Percentiles rank a stretch among this genome's conserved stretches.
Evolutionary conservation across 495 filamentous ascomycete species (phyloP).

Genomic region (Haplographium delicatum): DNA sequence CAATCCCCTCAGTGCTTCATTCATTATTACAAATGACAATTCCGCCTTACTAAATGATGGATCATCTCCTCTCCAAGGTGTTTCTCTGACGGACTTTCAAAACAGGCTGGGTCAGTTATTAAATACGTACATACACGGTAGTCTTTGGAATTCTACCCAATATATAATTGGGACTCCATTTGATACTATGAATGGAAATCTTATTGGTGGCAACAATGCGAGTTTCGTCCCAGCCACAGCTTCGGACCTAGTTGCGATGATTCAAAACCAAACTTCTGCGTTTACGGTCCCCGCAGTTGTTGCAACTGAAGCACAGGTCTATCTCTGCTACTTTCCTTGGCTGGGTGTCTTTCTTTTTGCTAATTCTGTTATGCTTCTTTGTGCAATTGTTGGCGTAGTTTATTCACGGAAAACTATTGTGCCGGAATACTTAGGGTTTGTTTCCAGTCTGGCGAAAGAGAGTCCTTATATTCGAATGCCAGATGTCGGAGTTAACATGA

Average conservation of each 20-base stretch:
- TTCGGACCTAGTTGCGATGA: constrained; percentile 10
- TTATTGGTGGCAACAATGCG: constrained; percentile 10
- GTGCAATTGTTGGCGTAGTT: constrained; percentile 3
- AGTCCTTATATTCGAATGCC: constrained; percentile 18
- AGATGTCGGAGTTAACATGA: constrained; percentile 22
- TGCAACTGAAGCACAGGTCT: constrained; percentile 4
- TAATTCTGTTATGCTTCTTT: constrained; percentile 8
- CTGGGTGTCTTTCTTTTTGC: constrained; percentile 11
- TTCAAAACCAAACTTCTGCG: constrained; percentile 15
- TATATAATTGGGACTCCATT: constrained; percentile 8
- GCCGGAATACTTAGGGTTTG: constrained; percentile 21
- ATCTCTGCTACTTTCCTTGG: constrained; percentile 11
- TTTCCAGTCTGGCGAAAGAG: constrained; percentile 18
- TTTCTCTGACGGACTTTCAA: constrained; percentile 9
- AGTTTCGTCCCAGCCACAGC: constrained; percentile 8
- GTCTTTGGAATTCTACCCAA: constrained; percentile 13
- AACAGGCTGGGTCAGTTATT: constrained; percentile 16
- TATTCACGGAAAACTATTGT: constrained; percentile 13
- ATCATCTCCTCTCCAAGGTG: not conserved
- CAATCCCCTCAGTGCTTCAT: not conserved
- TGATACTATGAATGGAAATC: not conserved
- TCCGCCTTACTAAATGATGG: not conserved
- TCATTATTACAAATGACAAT: not conserved
- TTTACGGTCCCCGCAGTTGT: constrained; percentile 14
- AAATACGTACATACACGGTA: constrained; percentile 16